Evolutionary conservation across 1,284 basidiomycete genomes (phyloP).

Genomic region (Microbotryum intermedium): DNA sequence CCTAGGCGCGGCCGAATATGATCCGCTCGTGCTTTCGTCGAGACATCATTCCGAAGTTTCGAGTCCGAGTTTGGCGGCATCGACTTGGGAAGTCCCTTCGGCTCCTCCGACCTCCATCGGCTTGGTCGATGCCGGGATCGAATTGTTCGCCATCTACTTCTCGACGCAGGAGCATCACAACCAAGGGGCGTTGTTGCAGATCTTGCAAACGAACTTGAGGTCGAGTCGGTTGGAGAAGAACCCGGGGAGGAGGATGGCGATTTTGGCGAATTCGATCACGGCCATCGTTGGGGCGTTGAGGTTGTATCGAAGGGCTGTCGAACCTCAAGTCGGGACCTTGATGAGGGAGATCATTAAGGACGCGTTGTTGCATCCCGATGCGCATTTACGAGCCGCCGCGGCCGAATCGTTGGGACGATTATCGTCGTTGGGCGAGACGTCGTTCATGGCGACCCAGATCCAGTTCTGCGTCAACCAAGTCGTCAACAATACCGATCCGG

Average conservation of each 20-base stretch:
- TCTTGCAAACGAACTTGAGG: conserved; percentile 49
- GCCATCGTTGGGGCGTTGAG: conserved; percentile 69
- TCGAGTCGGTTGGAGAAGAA: conserved; percentile 82
- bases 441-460: conserved; percentile 77
- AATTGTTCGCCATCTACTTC: conserved; percentile 68
- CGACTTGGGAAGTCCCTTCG: neutral
- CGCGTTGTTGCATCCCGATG: conserved; percentile 70
- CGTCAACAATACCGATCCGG: conserved; percentile 90
- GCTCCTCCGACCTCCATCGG: conserved; percentile 65
- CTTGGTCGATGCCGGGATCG: conserved; percentile 80
- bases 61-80: neutral
- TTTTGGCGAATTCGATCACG: conserved; percentile 72
- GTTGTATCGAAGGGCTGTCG: conserved; percentile 8
- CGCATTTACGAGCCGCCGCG: conserved; percentile 64
- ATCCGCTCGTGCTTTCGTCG: conserved; percentile 45
- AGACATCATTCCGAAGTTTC: conserved; percentile 1
- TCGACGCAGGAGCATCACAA: conserved; percentile 66
- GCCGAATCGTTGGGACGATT: conserved; percentile 86
- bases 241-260: conserved; percentile 76
- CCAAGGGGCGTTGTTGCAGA: conserved; percentile 57
- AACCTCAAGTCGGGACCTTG: conserved; percentile 24
- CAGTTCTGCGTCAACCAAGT: conserved; percentile 91
- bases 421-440: conserved; percentile 71
- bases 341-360: conserved; percentile 48
- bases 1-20: conserved; percentile 76